Evolutionary conservation across 805 yeast genomes (phyloP).

Genomic region (Kregervanrija fluxuum): DNA sequence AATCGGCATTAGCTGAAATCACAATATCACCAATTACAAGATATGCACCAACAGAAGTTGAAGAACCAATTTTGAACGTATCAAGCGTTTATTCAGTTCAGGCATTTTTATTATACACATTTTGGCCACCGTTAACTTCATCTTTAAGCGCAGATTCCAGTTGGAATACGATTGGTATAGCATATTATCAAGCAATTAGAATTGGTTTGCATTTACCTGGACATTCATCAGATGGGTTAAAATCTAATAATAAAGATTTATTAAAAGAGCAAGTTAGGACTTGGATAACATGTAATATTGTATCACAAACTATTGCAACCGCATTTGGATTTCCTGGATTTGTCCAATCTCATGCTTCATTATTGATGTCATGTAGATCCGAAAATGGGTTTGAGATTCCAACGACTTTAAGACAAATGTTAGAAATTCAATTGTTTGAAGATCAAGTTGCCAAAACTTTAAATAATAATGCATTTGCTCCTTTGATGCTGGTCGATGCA

Average conservation of each 20-base stretch:
- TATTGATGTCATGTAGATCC: slow-evolving; percentile 45
- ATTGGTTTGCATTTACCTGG: slow-evolving; percentile 88
- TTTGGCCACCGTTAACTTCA: slow-evolving; percentile 96
- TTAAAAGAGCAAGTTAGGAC: slow-evolving; percentile 77
- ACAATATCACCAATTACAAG: slow-evolving; percentile 87
- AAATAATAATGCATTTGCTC: slow-evolving; percentile 62
- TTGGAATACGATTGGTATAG: slow-evolving; percentile 92
- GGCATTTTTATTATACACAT: slow-evolving; percentile 79
- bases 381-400: slow-evolving; percentile 44
- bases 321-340: slow-evolving; percentile 94
- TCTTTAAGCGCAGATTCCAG: slow-evolving; percentile 92
- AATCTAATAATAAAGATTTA: slow-evolving; percentile 37
- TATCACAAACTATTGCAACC: slow-evolving; percentile 83
- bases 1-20: slow-evolving; percentile 75
- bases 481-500: slow-evolving; percentile 56
- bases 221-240: slow-evolving; percentile 40
- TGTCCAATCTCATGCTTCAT: slow-evolving; percentile 72
- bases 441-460: slow-evolving; percentile 76
- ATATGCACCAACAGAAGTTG: slow-evolving; percentile 69
- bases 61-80: slow-evolving; percentile 77
- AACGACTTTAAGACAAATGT: slow-evolving; percentile 59
- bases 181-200: slow-evolving; percentile 85
- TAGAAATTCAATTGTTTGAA: slow-evolving; percentile 78
- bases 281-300: slow-evolving; percentile 91
- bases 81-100: slow-evolving; percentile 92